phyloP scores from a whole-genome alignment of 306 rosid species.

The Vicia faba region DNA sequence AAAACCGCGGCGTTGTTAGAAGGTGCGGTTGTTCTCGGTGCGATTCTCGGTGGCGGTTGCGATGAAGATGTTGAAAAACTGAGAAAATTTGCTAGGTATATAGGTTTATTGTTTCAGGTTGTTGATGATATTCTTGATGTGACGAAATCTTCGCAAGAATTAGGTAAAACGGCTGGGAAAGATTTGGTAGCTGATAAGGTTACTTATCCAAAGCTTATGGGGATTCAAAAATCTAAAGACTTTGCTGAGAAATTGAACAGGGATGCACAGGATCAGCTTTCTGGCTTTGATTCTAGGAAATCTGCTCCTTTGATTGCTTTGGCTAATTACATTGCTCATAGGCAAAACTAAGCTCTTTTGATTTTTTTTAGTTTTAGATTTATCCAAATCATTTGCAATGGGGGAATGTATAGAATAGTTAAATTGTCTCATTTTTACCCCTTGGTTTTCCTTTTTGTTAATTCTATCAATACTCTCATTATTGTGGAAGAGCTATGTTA shows the following conservation, averaged over 20 bases:
- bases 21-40: conserved; percentile 67
- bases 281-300: conserved; percentile 59
- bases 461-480: background rate
- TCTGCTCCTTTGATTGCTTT: conserved; percentile 79
- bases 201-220: conserved; percentile 83
- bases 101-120: conserved; percentile 80
- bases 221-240: conserved; percentile 70
- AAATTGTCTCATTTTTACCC: background rate
- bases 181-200: conserved; percentile 80
- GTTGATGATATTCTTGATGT: conserved; percentile 89
- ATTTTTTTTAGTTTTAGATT: background rate
- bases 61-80: conserved; percentile 60
- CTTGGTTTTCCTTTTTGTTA: background rate
- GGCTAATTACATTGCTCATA: conserved; percentile 69
- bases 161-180: conserved; percentile 89
- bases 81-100: conserved; percentile 64
- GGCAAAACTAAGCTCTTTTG: conserved; percentile 56
- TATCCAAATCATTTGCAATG: background rate
- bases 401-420: conserved; percentile 19
- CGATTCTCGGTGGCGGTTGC: conserved; percentile 73
- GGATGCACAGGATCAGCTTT: conserved; percentile 62
- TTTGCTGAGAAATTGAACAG: conserved; percentile 66
- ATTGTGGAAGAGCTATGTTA: no score
- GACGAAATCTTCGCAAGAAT: conserved; percentile 69
- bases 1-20: conserved; percentile 74